Percentiles rank a stretch among this genome's conserved stretches.
Conservation (phyloP, 805 yeast species). For the Pachysolen tannophilus region DNA sequence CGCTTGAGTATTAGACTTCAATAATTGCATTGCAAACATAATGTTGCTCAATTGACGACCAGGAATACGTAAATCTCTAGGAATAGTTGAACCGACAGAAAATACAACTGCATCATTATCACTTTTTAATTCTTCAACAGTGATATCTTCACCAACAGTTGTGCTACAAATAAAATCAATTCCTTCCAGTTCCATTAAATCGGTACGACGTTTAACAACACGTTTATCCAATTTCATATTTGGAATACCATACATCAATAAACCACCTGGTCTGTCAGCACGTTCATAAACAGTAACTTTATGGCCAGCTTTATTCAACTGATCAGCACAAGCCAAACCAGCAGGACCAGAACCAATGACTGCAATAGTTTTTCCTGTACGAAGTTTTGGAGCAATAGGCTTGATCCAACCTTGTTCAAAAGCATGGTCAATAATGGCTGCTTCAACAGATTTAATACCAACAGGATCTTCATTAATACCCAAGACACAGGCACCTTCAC, state of each 20-base stretch:
- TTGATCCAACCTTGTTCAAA: slow-evolving; percentile 95
- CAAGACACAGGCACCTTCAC: slow-evolving; percentile 92
- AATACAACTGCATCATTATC: slow-evolving; percentile 77
- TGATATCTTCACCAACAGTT: slow-evolving; percentile 77
- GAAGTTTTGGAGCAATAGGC: slow-evolving; percentile 67
- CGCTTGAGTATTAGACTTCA: slow-evolving; percentile 84
- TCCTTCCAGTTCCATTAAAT: slow-evolving; percentile 86
- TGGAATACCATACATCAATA: slow-evolving; percentile 98
- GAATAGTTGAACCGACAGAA: slow-evolving; percentile 94
- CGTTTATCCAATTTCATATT: slow-evolving; percentile 96
- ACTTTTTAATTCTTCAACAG: slow-evolving; percentile 58
- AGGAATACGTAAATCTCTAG: slow-evolving; percentile 90
- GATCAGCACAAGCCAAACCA: slow-evolving; percentile 96
- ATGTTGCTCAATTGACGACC: slow-evolving; percentile 88
- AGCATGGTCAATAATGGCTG: slow-evolving; percentile 93
- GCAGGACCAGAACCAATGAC: slow-evolving; percentile 96
- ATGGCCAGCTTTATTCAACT: slow-evolving; percentile 94
- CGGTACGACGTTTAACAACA: slow-evolving; percentile 88
- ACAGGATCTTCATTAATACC: slow-evolving; percentile 94
- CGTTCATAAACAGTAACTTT: slow-evolving; percentile 87
- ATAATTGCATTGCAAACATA: slow-evolving; percentile 89
- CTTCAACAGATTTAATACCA: slow-evolving; percentile 92
- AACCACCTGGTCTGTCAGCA: slow-evolving; percentile 93
- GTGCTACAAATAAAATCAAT: slow-evolving; percentile 68
- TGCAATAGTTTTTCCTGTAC: slow-evolving; percentile 84